Conservation (phyloP, 306 rosid genomes). For the Macrotyloma uniflorum region DNA sequence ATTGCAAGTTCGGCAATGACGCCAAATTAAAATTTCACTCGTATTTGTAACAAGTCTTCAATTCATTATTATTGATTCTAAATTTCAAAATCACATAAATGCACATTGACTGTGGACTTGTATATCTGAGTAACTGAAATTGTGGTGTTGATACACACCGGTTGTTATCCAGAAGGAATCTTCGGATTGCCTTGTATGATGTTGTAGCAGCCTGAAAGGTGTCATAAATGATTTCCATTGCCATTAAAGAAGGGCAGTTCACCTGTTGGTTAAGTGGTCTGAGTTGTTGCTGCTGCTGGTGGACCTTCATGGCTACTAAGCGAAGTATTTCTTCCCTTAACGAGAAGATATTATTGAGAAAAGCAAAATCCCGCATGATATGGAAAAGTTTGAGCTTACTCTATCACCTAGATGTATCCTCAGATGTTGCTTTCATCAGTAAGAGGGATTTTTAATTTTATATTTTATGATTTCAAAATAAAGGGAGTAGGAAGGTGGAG, state of each 20-base stretch:
- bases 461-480: not conserved
- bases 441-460: not conserved
- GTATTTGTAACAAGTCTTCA: conserved; percentile 13
- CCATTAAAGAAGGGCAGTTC: conserved; percentile 27
- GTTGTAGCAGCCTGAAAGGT: conserved; percentile 16
- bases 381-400: not conserved
- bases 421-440: not conserved
- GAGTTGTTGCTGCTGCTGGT: conserved; percentile 25
- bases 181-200: conserved; percentile 24
- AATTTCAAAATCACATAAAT: conserved; percentile 8
- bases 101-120: conserved; percentile 29
- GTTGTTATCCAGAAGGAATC: not conserved
- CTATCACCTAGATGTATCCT: not conserved
- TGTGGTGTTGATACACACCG: not conserved
- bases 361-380: not conserved
- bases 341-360: not conserved
- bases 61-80: not conserved
- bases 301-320: conserved; percentile 21
- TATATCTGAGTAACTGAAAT: conserved; percentile 23
- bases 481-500: conserved; percentile 24
- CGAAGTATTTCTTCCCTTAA: not conserved
- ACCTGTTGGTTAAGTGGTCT: conserved; percentile 25
- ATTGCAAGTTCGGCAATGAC: conserved; percentile 23
- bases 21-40: not conserved
- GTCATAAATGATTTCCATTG: conserved; percentile 37